Conservation (phyloP, 2,329 filamentous ascomycete genomes). For the Gnomoniopsis sp. region DNA sequence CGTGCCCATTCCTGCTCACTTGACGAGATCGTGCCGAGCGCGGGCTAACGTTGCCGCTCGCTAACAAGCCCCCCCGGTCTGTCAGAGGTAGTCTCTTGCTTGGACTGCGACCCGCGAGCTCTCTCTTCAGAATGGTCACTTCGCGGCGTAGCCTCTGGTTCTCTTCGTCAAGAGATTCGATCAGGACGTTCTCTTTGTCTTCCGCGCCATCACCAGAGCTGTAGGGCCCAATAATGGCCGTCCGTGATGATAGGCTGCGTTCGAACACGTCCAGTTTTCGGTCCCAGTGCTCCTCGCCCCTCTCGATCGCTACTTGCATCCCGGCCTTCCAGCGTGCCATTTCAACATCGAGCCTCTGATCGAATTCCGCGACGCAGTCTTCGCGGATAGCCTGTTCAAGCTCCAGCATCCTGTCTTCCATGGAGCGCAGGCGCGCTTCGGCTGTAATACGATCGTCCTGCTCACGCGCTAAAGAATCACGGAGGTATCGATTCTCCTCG, state of each 20-base stretch:
- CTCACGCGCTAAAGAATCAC: conserved; percentile 67
- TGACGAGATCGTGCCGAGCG: background rate
- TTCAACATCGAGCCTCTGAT: conserved; percentile 70
- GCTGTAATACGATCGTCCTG: conserved; percentile 65
- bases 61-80: conserved; percentile 47
- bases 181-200: conserved; percentile 59
- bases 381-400: conserved; percentile 84
- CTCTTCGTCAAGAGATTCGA: conserved; percentile 66
- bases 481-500: conserved; percentile 73
- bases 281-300: conserved; percentile 81
- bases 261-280: conserved; percentile 68
- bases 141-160: conserved; percentile 67
- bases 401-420: conserved; percentile 62
- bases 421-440: conserved; percentile 69
- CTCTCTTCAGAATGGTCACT: conserved; percentile 61
- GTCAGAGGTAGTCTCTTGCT: conserved; percentile 54
- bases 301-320: conserved; percentile 74
- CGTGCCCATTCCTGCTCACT: conserved; percentile 1
- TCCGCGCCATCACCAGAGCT: conserved; percentile 43
- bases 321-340: conserved; percentile 77
- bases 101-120: conserved; percentile 61
- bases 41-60: conserved; percentile 13
- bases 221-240: conserved; percentile 42
- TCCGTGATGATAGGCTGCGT: conserved; percentile 44
- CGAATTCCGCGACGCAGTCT: conserved; percentile 85